A percentile compares a stretch with the other conserved stretches of the same genome.
phyloP scores from a whole-genome alignment of 805 yeast genomes.

The Cyberlindnera amylophila region DNA sequence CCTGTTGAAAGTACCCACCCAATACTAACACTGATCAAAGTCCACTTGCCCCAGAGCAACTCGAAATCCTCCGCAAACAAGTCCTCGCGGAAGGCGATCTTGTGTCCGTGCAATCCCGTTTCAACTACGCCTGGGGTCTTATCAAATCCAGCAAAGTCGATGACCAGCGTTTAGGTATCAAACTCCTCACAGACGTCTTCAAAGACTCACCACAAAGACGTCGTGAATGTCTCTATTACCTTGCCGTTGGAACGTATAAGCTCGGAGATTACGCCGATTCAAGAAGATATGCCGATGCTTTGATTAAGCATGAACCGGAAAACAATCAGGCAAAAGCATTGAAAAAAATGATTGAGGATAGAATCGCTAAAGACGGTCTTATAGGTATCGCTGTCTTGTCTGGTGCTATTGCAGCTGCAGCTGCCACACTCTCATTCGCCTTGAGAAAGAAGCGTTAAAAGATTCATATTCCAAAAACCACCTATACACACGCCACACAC shows the following conservation, averaged over 20 bases:
- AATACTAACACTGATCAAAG: constrained; percentile 6
- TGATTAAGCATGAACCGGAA: constrained; percentile 77
- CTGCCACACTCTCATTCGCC: constrained; percentile 51
- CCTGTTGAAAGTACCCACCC: no score
- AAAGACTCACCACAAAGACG: constrained; percentile 78
- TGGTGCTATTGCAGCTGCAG: constrained; percentile 81
- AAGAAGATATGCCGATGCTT: constrained; percentile 75
- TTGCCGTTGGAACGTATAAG: constrained; percentile 84
- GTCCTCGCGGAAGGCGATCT: constrained; percentile 76
- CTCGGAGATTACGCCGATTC: constrained; percentile 85
- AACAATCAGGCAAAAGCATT: constrained; percentile 73
- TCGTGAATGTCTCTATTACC: constrained; percentile 84
- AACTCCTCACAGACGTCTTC: constrained; percentile 63
- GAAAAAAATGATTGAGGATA: constrained; percentile 75
- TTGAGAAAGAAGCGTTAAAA: constrained; percentile 30
- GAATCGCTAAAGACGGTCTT: constrained; percentile 81
- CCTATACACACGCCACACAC: no score
- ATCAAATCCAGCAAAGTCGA: constrained; percentile 61
- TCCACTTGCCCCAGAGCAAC: constrained; percentile 69
- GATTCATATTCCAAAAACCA: not conserved
- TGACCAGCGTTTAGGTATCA: constrained; percentile 78
- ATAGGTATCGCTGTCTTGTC: constrained; percentile 86
- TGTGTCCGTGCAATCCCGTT: constrained; percentile 77
- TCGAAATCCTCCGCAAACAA: constrained; percentile 71
- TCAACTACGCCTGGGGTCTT: constrained; percentile 96